Evolutionary conservation across 495 filamentous ascomycete genomes (phyloP).

Genomic region (Clavariopsis aquatica): DNA sequence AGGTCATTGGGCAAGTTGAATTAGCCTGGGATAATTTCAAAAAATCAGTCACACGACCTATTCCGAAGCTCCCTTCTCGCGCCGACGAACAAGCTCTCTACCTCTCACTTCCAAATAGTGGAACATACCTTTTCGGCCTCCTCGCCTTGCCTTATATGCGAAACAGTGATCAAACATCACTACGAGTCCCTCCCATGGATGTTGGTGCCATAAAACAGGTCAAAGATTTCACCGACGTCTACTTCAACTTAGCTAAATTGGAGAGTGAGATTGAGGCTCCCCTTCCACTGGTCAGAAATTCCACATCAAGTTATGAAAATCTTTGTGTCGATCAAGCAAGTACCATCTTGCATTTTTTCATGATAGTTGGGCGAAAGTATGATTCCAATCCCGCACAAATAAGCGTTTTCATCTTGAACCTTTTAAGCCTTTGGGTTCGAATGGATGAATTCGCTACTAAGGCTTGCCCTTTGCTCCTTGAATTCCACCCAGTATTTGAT

Average conservation of each 20-base stretch:
- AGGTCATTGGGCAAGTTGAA: constrained; percentile 38
- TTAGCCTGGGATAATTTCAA: constrained; percentile 16
- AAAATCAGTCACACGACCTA: constrained; percentile 2
- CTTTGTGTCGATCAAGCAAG: constrained; percentile 45
- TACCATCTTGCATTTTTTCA: constrained; percentile 46
- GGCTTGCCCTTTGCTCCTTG: constrained; percentile 43
- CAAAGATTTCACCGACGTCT: constrained; percentile 36
- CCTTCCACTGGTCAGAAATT: not conserved
- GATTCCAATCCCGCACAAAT: constrained; percentile 49
- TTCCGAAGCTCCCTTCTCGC: constrained; percentile 47
- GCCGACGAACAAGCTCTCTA: constrained; percentile 41
- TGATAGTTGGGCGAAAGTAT: constrained; percentile 46
- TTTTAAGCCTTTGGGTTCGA: constrained; percentile 50
- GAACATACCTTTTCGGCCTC: constrained; percentile 44
- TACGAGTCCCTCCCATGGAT: constrained; percentile 18
- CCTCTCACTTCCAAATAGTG: constrained; percentile 53
- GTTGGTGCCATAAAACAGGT: constrained; percentile 25
- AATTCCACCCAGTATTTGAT: constrained; percentile 47
- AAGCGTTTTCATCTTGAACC: constrained; percentile 48
- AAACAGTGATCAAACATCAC: not conserved
- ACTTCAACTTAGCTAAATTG: constrained; percentile 38
- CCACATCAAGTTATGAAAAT: not conserved
- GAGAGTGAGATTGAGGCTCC: constrained; percentile 40
- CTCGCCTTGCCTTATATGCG: constrained; percentile 24
- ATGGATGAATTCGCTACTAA: constrained; percentile 46